Conservation (phyloP, 2,329 filamentous ascomycete genomes). For the Leptosphaerulina australis region DNA sequence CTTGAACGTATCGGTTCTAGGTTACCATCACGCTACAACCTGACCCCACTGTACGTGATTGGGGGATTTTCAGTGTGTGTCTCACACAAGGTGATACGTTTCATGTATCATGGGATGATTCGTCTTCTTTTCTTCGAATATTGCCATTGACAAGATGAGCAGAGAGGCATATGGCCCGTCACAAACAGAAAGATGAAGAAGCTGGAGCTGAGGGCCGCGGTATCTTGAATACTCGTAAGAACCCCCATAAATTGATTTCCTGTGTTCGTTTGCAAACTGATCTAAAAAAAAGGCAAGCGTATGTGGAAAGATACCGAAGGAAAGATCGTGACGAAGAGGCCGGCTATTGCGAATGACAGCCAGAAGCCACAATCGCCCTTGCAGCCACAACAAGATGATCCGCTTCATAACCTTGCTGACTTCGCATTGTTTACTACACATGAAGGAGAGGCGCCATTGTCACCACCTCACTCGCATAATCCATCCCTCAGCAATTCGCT, state of each 20-base stretch:
- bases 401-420: constrained; percentile 28
- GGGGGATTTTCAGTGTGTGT: not conserved
- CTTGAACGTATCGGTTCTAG: not conserved
- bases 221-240: constrained; percentile 57
- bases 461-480: constrained; percentile 43
- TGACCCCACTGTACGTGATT: constrained; percentile 13
- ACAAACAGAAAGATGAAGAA: constrained; percentile 62
- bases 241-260: no score
- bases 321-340: constrained; percentile 57
- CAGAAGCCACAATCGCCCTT: constrained; percentile 14
- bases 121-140: not conserved
- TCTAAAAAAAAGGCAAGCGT: constrained; percentile 47
- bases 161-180: constrained; percentile 64
- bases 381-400: constrained; percentile 14
- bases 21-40: not conserved
- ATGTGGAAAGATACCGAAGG: constrained; percentile 63
- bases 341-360: constrained; percentile 25
- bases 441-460: constrained; percentile 40
- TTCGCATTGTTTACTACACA: constrained; percentile 30
- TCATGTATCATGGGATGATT: not conserved
- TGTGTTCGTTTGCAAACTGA: not conserved
- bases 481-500: constrained; percentile 35
- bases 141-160: constrained; percentile 28
- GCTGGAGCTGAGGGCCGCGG: constrained; percentile 60
- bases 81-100: not conserved